Base-by-base conservation (phyloP, 1,139 yeast genomes). In the Geotrichum reessii region DNA sequence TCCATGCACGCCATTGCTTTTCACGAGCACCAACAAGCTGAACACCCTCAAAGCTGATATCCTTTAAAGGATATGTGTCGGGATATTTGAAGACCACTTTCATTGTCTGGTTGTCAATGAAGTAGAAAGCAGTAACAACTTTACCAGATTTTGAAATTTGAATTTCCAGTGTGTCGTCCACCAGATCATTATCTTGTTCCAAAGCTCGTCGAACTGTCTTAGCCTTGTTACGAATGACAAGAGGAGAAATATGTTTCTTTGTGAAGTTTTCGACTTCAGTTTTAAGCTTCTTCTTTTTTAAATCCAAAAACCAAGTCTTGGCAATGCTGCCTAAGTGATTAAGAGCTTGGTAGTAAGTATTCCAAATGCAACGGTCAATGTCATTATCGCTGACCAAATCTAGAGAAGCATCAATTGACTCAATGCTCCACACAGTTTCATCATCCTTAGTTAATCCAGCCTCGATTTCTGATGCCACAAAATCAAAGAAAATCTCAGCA, bases 1-100 rank as follows among this genome's bases (percentile, higher is more conserved):
- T 74, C 99, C 99, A 93, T 0, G 96, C 93, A 65, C 90, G 86
- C 96, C 97, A 92, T 73, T 89, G 93, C 63, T 83, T 84, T 66
- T 93, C 98, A 65, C 87, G 88, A 17, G 92, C 95, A 17, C 99
- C 99, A 50, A 91, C 80, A 63, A 96, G 79, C 58, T 84, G 80
- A 1, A 89, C 82, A 0, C 97, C 97, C 57, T 82, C 85, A 0
- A 93, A 92, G 14, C 76, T 74, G 17, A 91, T 86, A 63, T 83
- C 87, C 14, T 82, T 78, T 56, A 91, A 77, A 2, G 98, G 98
- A 65, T 84, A 92, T 48, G 82, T 79, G 0, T 77, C 69, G 0
- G 97, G 97, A 19, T 91, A 74, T 56, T 78, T 79, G 61, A 92
- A 84, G 0, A 84, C 81, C 76, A 93, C 82, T 67, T 90, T 97